Percentiles rank a stretch among this genome's conserved stretches.
Conservation (phyloP, 139 green algal species). For the Pseudopediastrum boryanum region DNA sequence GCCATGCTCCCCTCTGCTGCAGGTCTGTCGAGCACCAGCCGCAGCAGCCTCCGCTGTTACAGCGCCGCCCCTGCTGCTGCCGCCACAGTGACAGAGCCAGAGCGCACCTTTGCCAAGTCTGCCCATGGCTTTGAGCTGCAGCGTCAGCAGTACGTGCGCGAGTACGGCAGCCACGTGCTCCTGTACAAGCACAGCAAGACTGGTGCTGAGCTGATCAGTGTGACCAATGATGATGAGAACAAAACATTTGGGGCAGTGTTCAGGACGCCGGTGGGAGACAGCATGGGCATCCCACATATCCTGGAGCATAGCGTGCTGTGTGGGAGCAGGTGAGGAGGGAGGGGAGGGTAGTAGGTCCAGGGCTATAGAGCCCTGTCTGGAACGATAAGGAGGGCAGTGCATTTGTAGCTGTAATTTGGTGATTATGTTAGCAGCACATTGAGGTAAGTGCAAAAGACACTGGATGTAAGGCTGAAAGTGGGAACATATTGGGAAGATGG, state of each 20-base stretch:
- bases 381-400: no score
- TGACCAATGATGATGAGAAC: constrained; percentile 97
- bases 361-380: no score
- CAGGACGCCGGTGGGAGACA: constrained; percentile 89
- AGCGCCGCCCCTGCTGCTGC: constrained; percentile 12
- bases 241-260: constrained; percentile 98
- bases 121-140: constrained; percentile 85
- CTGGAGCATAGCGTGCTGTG: constrained; percentile 98
- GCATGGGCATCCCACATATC: constrained; percentile 92
- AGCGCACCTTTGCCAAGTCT: constrained; percentile 44
- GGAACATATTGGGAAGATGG: no score
- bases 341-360: not conserved
- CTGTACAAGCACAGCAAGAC: constrained; percentile 88
- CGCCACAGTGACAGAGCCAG: no score
- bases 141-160: constrained; percentile 81
- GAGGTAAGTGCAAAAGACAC: no score
- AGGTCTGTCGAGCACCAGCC: not conserved
- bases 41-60: not conserved
- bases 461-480: no score
- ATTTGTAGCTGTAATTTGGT: no score
- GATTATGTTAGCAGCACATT: no score
- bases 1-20: no score
- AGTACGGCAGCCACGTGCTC: constrained; percentile 83
- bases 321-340: constrained; percentile 81
- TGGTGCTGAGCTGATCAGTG: constrained; percentile 93